Evolutionary conservation across 2,329 filamentous ascomycete species (phyloP).

Genomic region (Fusarium piperis): DNA sequence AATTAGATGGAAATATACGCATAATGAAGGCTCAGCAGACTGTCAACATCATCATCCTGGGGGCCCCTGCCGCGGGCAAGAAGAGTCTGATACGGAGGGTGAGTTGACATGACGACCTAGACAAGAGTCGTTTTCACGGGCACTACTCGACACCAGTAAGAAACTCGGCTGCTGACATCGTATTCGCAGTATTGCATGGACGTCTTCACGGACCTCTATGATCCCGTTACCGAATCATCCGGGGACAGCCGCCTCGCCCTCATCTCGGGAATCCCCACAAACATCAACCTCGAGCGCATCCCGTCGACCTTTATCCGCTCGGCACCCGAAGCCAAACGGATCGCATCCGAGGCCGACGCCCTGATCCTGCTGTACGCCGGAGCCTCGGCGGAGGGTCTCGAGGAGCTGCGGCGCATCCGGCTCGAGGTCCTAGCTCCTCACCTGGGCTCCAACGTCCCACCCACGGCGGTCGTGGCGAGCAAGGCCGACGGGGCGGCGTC

Average conservation of each 20-base stretch:
- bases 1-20: background rate
- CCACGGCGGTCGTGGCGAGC: conserved; percentile 23
- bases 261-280: conserved; percentile 15
- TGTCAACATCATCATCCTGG: conserved; percentile 30
- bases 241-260: conserved; percentile 21
- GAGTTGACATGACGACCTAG: conserved; percentile 1
- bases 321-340: conserved; percentile 7
- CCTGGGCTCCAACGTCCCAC: conserved; percentile 2
- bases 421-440: conserved; percentile 13
- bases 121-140: background rate
- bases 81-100: conserved; percentile 34
- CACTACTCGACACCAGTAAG: background rate
- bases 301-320: conserved; percentile 22
- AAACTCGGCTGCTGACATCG: background rate
- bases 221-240: conserved; percentile 28
- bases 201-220: conserved; percentile 28
- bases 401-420: conserved; percentile 22
- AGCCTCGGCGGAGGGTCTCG: conserved; percentile 7
- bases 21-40: conserved; percentile 17
- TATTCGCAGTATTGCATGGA: conserved; percentile 24
- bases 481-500: conserved; percentile 27
- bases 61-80: conserved; percentile 27
- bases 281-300: conserved; percentile 27
- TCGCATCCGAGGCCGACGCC: conserved; percentile 24
- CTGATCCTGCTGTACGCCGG: conserved; percentile 31